Conservation (phyloP, 371 early-diverging fungal genomes). For the Chytridium lagenaria region DNA sequence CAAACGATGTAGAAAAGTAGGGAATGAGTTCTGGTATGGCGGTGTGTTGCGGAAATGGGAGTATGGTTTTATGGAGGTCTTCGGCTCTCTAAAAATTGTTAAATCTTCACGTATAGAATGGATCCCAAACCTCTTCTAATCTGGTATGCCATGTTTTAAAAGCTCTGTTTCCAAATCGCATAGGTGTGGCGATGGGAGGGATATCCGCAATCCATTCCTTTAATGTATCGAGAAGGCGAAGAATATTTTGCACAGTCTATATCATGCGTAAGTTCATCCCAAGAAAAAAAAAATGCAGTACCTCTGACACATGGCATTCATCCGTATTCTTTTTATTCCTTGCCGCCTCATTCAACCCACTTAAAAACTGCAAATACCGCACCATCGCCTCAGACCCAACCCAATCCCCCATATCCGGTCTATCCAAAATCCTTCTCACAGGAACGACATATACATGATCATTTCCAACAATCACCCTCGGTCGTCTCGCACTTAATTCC, state of each 20-base stretch:
- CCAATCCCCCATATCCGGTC: slow-evolving; percentile 64
- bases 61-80: slow-evolving; percentile 53
- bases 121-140: slow-evolving; percentile 60
- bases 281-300: background rate
- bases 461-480: background rate
- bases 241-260: slow-evolving; percentile 61
- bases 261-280: background rate
- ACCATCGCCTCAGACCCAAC: slow-evolving; percentile 67
- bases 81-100: slow-evolving; percentile 20
- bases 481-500: background rate
- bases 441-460: slow-evolving; percentile 46
- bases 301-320: slow-evolving; percentile 27
- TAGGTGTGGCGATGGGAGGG: slow-evolving; percentile 78
- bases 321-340: slow-evolving; percentile 34
- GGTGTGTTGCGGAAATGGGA: slow-evolving; percentile 44
- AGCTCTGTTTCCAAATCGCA: slow-evolving; percentile 92
- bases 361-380: slow-evolving; percentile 75
- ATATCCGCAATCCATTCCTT: slow-evolving; percentile 75
- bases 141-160: slow-evolving; percentile 83
- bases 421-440: slow-evolving; percentile 61
- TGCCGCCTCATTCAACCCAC: slow-evolving; percentile 64
- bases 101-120: background rate
- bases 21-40: slow-evolving; percentile 73
- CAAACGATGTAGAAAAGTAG: slow-evolving; percentile 92
- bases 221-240: slow-evolving; percentile 68